Evolutionary conservation across 441 rosid species (phyloP), one percentile per base, ranked within the genome.

Genomic region (Adansonia grandidieri): DNA sequence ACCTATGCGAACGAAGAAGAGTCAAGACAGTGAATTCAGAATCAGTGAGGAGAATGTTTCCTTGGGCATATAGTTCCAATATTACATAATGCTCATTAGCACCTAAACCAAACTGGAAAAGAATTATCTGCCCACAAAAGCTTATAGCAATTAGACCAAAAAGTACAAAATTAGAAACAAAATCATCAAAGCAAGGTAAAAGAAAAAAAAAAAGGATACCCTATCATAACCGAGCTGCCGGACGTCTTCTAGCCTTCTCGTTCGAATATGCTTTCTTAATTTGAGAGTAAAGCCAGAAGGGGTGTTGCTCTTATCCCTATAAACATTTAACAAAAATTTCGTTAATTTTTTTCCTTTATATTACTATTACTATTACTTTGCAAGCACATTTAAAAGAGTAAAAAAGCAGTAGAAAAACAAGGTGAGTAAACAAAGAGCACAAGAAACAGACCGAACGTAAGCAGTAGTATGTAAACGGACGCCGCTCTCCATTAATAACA

Each of bases 211-310:
- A 32, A 0, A 11, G 2, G 32, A 83, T 91, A 96, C 99, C 92
- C 99, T 86, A 81, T 96, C 99, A 71, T 94, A 96, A 76, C 99
- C 99, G 45, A 96, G 96, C 85, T 96, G 98, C 8, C 96, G 94
- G 28, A 96, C 99, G 85, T 96, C 99, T 81, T 96, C 99, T 57
- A 96, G 96, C 88, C 99, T 91, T 85, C 97, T 88, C 2, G 98
- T 93, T 9, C 99, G 89, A 62, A 93, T 90, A 86, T 96, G 99
- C 85, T 90, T 96, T 80, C 99, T 84, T 73, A 96, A 83, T 85
- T 96, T 96, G 58, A 96, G 87, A 74, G 99, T 96, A 88, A 96
- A 94, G 20, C 98, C 99, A 76, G 99, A 96, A 54, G 99, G 99
- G 9, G 98, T 96, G 73, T 96, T 96, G 68, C 94, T 96, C 88